Evolutionary conservation across 441 rosid species (phyloP).

Genomic region (Euphorbia schlechtendalii): DNA sequence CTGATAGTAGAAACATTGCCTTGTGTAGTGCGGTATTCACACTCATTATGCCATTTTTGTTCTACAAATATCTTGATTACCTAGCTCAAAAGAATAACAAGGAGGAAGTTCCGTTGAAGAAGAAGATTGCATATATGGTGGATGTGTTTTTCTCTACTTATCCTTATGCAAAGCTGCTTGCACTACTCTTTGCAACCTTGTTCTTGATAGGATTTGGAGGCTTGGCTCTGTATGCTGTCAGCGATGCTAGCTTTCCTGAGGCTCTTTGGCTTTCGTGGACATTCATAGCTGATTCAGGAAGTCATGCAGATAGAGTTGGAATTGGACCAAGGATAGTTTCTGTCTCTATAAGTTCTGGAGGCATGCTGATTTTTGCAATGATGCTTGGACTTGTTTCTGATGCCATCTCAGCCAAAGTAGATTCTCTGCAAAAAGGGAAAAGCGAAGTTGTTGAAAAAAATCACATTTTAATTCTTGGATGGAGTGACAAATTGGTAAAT

Average conservation of each 20-base stretch:
- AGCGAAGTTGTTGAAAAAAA: constrained; percentile 89
- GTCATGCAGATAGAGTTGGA: not conserved
- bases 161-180: constrained; percentile 87
- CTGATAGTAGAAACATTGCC: constrained; percentile 56
- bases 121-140: constrained; percentile 80
- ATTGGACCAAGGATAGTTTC: constrained; percentile 75
- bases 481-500: constrained; percentile 85
- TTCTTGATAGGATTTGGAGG: constrained; percentile 80
- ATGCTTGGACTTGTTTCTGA: constrained; percentile 95
- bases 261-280: not conserved
- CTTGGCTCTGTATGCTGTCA: constrained; percentile 74
- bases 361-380: constrained; percentile 88
- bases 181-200: constrained; percentile 76
- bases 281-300: not conserved
- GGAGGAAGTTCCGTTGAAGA: constrained; percentile 76
- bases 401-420: constrained; percentile 89
- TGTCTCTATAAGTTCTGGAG: constrained; percentile 83
- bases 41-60: constrained; percentile 50
- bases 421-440: constrained; percentile 82
- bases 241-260: constrained; percentile 8
- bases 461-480: constrained; percentile 25
- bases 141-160: constrained; percentile 84
- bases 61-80: constrained; percentile 65
- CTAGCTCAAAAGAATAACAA: constrained; percentile 47
- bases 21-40: constrained; percentile 47